Base-by-base conservation (phyloP, 352 stramenopile genomes). In the Globisporangium viniferum region DNA sequence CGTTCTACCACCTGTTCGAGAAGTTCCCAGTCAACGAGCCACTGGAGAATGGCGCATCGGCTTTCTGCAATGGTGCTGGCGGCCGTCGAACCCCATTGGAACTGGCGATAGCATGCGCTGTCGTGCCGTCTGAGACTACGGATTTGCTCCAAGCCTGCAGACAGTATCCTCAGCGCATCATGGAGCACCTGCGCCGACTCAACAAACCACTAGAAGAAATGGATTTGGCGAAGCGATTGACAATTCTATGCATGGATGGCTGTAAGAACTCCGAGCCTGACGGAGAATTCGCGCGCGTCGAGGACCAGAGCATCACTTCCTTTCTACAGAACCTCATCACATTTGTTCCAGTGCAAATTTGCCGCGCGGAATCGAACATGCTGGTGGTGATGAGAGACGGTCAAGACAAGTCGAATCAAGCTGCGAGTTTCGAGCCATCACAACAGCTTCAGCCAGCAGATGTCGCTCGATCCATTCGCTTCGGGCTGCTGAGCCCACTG, bases 281-380 rank as follows among this genome's bases (percentile, higher is more conserved):
- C 0, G 24, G 15, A 5, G 73, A 76, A 46, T 5, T 64, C 6
- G 2, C 76, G 62, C 20, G 36, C 72, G 0, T 41, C 35, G 14
- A 8, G 8, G 35, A 41, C 12, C 35, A 41, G 35, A 15, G 9
- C 35, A 48, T 82, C 8, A 62, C 51, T 31, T 53, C 51, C 0
- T 72, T 90, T 20, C 70, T 91, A 3, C 72, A 73, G 12, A 72
- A 63, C 8, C 55, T 92, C 0, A 63, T 91, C n/a, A 91, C 83
- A 0, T 91, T 92, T 68, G 72, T 93, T 20, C 86, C 86, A 0
- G 58, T 93, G 31, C 83, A 91, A 59, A 90, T 93, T 48, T 93
- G 86, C 59, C 80, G 86, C 15, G 83, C 83, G 0, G 74, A 91
- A 51, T 69, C 55, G 27, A 92, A 93, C 60, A 75, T 77, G 5